Base-by-base conservation (phyloP, 2,329 filamentous ascomycete species). In the Teratosphaeriaceae sp. region DNA sequence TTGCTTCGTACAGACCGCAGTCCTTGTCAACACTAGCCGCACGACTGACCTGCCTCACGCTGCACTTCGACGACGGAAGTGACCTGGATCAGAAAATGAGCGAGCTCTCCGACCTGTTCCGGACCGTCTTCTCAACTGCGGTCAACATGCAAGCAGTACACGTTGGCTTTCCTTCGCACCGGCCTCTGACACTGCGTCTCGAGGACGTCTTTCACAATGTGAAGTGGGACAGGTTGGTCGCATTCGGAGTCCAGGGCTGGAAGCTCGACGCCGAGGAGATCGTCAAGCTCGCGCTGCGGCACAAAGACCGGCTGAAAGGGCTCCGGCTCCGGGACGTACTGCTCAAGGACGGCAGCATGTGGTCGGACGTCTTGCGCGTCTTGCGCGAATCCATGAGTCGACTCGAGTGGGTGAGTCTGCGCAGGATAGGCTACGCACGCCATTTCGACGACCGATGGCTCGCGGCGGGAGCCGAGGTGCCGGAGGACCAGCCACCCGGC, bases 231-330 rank as follows among this genome's bases (percentile, higher is more conserved):
- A 75, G 74, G 24, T 65, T 85, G 4, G 70, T 77, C 24, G 78
- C 79, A 2, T 75, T 84, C 43, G 80, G 80, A 2, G 74, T 85
- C 18, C 78, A 82, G 50, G 74, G 76, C 12, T 84, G 81, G 81
- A 71, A 72, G 31, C 62, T 84, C 3, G 65, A 74, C 35, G 72
- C 75, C 1, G 68, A 75, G 1, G 81, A 85, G 54, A 77, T 85
- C 38, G 75, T 80, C 35, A 63, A 62, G 0, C 62, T 84, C 5
- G 69, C 75, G 2, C 65, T 69, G 22, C 71, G 78, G 29, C 79
- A 84, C 53, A 65, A 69, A 38, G 66, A 71, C 9, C 74, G 70
- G 20, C 62, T 85, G 3, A 73, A 73, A 30, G 79, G 79, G 3
- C 62, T 85, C 16, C 68, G 80, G 16, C 60, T 85, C 18, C 66